Base-by-base conservation (phyloP, 495 filamentous ascomycete species). In the Darksidea phi region DNA sequence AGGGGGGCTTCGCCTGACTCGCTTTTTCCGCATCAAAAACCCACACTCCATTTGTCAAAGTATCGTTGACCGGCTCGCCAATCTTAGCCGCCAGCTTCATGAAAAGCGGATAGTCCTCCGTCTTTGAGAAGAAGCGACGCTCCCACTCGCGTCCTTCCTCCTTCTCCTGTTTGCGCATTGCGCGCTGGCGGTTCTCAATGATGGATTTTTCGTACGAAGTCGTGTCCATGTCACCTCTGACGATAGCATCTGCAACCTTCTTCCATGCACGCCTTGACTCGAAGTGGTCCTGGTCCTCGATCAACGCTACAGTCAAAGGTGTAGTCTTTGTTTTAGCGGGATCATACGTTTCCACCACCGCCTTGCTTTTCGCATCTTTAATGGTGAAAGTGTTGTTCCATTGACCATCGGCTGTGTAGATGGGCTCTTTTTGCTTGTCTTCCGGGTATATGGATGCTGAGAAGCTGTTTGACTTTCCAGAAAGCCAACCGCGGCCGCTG, bases 401-500 rank as follows among this genome's bases (percentile, higher is more conserved):
- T 74, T 95, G 89, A 0, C 94, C 94, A 42, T 94, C 86, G 60
- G 90, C 80, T 17, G 84, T 91, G 77, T 93, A 98, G 26, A 96
- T 74, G 1, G 88, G 80, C 13, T 91, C 84, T 74, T 89, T 91
- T 69, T 96, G 90, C 50, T 84, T 84, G 50, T 84, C 83, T 28
- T 86, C 84, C 23, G 88, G 91, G 74, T 84, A 92, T 21, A 97
- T 71, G 25, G 75, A 80, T 0, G 94, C 95, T 13, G 78, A 84
- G 74, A 97, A 92, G 37, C 80, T 88, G 79, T 98, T 98, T 77
- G 95, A 95, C 80, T 95, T 96, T 26, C 94, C 95, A 49, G 86
- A 88, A 26, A 98, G 58, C 92, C 91, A 98, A 32, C 94, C 94
- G 75, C 89, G 91, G 55, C 90, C 91, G 56, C 81, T 87, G 76